Conservation (phyloP, 139 green algal species). For the Chlorella ohadii region DNA sequence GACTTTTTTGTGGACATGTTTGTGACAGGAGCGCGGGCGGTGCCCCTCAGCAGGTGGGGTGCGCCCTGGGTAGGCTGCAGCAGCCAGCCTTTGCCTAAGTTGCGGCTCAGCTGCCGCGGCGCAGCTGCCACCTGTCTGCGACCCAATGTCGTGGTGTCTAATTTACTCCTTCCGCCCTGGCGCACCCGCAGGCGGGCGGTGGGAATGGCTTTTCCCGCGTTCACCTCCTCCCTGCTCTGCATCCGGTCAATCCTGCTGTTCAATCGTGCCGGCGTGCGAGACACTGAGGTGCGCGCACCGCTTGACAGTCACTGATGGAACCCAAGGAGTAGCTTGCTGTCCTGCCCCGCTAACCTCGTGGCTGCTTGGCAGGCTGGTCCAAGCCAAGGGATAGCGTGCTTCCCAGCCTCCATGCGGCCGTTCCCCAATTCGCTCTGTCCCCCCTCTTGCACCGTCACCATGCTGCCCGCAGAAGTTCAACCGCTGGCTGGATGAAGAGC, state of each 20-base stretch:
- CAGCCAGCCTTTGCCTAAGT: too few relatives aligned
- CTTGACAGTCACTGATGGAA: too few relatives aligned
- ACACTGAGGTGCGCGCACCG: constrained; percentile 33
- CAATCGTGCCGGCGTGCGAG: constrained; percentile 16
- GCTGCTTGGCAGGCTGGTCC: too few relatives aligned
- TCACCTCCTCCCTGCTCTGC: constrained; percentile 28
- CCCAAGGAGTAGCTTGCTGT: too few relatives aligned
- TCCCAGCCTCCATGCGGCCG: too few relatives aligned
- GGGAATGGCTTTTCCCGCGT: constrained; percentile 34
- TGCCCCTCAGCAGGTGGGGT: constrained; percentile 77
- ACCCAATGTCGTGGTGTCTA: too few relatives aligned
- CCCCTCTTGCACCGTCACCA: background rate
- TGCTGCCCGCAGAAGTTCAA: constrained; percentile 40
- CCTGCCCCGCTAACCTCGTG: too few relatives aligned
- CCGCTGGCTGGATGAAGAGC: constrained; percentile 42
- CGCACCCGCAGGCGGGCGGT: background rate
- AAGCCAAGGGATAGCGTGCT: too few relatives aligned
- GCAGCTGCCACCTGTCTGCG: too few relatives aligned
- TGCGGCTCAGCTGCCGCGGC: too few relatives aligned
- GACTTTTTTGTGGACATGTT: constrained; percentile 94
- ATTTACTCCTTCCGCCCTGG: too few relatives aligned
- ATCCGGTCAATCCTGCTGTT: constrained; percentile 39
- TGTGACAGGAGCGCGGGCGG: constrained; percentile 70
- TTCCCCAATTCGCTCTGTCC: too few relatives aligned
- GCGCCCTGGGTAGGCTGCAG: constrained; percentile 36